Conservation (phyloP, 768 basidiomycete species). For the Rhodotorula toruloides region DNA sequence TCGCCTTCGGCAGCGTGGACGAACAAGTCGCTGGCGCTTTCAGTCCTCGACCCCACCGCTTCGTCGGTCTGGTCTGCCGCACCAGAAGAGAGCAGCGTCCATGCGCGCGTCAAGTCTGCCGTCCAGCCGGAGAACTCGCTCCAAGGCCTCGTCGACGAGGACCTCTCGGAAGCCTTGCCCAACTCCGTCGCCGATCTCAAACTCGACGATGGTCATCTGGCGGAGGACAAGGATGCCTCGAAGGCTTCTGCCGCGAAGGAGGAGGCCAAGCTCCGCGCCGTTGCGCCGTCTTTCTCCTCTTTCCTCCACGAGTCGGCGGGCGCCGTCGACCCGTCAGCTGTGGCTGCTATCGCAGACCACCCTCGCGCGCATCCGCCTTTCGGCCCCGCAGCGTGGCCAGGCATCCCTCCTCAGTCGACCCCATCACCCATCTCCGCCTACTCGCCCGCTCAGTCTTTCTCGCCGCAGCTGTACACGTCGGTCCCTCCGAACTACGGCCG, state of each 20-base stretch:
- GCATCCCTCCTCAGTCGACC: conserved; percentile 13
- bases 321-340: conserved; percentile 9
- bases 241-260: conserved; percentile 1
- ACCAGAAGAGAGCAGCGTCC: conserved; percentile 16
- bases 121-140: conserved; percentile 69
- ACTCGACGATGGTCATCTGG: conserved; percentile 64
- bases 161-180: conserved; percentile 64
- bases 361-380: neutral
- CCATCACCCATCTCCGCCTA: conserved; percentile 24
- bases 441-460: conserved; percentile 18
- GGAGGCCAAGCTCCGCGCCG: conserved; percentile 33
- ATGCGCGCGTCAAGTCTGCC: conserved; percentile 43
- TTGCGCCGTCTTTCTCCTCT: conserved; percentile 31
- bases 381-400: neutral
- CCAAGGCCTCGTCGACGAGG: conserved; percentile 63
- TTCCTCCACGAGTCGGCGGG: conserved; percentile 35
- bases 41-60: conserved; percentile 30
- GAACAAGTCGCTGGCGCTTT: conserved; percentile 52
- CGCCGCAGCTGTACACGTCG: conserved; percentile 3
- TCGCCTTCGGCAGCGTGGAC: conserved; percentile 57
- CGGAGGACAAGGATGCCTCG: conserved; percentile 15
- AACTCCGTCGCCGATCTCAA: conserved; percentile 80
- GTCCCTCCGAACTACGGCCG: neutral
- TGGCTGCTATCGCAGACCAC: neutral
- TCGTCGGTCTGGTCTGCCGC: conserved; percentile 35